Conservation (phyloP, 371 early-diverging fungal species). For the Saksenaea vasiformis region DNA sequence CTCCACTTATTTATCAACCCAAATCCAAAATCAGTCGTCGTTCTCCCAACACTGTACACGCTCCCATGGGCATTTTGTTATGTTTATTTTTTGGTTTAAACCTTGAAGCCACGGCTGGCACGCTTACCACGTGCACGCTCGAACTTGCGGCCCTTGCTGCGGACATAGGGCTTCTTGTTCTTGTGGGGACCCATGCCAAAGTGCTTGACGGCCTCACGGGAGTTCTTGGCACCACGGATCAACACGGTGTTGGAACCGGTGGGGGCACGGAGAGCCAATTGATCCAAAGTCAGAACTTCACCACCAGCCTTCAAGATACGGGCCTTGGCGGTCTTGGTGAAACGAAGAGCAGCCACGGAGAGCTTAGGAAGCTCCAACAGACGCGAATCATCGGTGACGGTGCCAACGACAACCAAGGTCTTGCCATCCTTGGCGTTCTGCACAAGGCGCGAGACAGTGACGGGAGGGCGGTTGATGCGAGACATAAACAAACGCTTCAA, state of each 20-base stretch:
- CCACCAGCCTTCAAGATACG: conserved; percentile 98
- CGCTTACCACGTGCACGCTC: conserved; percentile 99
- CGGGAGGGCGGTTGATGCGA: conserved; percentile 94
- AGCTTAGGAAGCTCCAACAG: conserved; percentile 94
- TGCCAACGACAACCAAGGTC: conserved; percentile 92
- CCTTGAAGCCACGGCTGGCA: conserved; percentile 94
- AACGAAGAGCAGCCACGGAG: conserved; percentile 92
- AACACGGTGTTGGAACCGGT: conserved; percentile 95
- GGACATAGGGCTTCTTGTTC: conserved; percentile 89
- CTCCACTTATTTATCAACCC: too few relatives aligned
- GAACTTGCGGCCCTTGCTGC: conserved; percentile 99
- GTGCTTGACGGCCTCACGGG: conserved; percentile 97
- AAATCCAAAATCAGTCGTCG: too few relatives aligned
- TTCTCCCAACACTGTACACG: too few relatives aligned
- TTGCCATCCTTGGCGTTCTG: conserved; percentile 73
- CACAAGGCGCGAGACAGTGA: conserved; percentile 89
- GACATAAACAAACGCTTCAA: conserved; percentile 98
- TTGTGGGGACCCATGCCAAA: conserved; percentile 76
- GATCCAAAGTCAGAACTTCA: conserved; percentile 97
- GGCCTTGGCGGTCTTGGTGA: conserved; percentile 95
- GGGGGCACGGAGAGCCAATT: conserved; percentile 97
- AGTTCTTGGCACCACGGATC: conserved; percentile 89
- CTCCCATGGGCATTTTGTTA: too few relatives aligned
- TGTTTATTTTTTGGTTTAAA: conserved; percentile 44
- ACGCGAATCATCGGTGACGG: conserved; percentile 96